These are phyloP conservation scores for Penicillium egyptiacum DNA, from an alignment of 495 filamentous ascomycete genomes.

Conservation along the genomic window DNA sequence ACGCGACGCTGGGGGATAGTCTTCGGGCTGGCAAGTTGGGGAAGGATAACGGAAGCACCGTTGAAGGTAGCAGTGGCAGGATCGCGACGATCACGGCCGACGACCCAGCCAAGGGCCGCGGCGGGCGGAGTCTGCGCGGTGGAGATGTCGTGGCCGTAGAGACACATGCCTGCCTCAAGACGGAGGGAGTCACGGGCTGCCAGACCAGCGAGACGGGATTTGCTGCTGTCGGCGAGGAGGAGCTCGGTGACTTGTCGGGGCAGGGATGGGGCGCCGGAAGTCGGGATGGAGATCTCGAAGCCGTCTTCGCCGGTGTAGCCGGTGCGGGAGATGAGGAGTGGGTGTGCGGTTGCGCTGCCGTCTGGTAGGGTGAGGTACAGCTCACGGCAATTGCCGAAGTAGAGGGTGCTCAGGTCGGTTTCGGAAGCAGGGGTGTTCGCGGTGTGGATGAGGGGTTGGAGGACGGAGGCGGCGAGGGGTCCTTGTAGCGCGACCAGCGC, in stretches of 20 bases:
- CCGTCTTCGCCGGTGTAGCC: conserved; percentile 98
- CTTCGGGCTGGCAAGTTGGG: conserved; percentile 67
- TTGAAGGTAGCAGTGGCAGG: conserved; percentile 61
- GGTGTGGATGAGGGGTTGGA: conserved; percentile 55
- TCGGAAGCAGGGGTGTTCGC: conserved; percentile 37
- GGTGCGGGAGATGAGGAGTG: conserved; percentile 75
- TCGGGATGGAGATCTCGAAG: conserved; percentile 88
- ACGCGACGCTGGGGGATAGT: conserved; percentile 72
- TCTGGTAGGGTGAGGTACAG: conserved; percentile 53
- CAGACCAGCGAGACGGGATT: conserved; percentile 77
- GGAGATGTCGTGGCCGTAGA: conserved; percentile 96
- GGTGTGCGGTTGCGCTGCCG: conserved; percentile 43
- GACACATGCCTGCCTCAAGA: conserved; percentile 95
- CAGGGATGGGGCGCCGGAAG: conserved; percentile 38
- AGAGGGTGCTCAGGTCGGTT: conserved; percentile 64
- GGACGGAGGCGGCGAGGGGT: conserved; percentile 65
- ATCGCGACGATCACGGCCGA: conserved; percentile 71
- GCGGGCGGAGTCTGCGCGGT: conserved; percentile 86
- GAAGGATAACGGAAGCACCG: conserved; percentile 69
- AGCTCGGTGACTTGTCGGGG: conserved; percentile 54
- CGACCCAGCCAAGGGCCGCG: conserved; percentile 80
- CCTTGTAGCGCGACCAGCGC: conserved; percentile 87
- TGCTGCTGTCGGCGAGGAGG: conserved; percentile 62
- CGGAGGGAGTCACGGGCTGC: conserved; percentile 89
- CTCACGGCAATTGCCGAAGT: conserved; percentile 74